Base-by-base conservation (phyloP, 2,329 filamentous ascomycete genomes). In the Cyphellophora europaea region DNA sequence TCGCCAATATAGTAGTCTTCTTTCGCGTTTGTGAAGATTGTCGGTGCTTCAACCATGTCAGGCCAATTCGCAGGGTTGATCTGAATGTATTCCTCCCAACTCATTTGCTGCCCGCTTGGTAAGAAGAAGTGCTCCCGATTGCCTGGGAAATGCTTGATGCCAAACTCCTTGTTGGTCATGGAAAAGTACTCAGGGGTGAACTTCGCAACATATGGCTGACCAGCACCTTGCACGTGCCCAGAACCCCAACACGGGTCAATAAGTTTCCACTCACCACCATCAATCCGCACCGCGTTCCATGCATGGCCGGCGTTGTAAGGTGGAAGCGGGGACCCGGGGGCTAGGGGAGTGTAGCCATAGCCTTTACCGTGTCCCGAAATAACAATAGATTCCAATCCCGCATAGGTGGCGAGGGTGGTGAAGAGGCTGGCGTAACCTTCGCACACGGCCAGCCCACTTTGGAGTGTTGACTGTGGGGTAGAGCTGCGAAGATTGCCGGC, bases 181-280 rank as follows among this genome's bases (percentile, higher is more conserved):
- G 66, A 71, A 52, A 80, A 80, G 43, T 63, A 56, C 4, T 67
- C 57, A 0, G 86, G 74, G 1, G 66, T 70, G 56, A 95, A 93
- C 3, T 65, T 54, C 48, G 80, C 72, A 28, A 71, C 71, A 60
- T 87, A 95, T 2, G 65, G 57, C 37, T 70, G 59, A 11, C 65
- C 66, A 52, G 56, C 41, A 2, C 63, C 65, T 28, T 67, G 59
- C 6, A 93, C 59, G 42, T 74, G 66, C 2, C 89, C 89, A 0
- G 89, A 85, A 25, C 91, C 91, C 91, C 91, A 98, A 54, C 89
- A 96, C 1, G 82, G 61, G 52, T 98, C 91, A 32, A 96, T 63
- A 1, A 96, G 71, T 59, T 95, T 94, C 89, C 89, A 96, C 45
- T 77, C 74, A 2, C 84, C 85, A 16, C 78, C 74, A 49, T 96